Evolutionary conservation across 2,329 filamentous ascomycete species (phyloP).

Genomic region (Fonsecaea pedrosoi): DNA sequence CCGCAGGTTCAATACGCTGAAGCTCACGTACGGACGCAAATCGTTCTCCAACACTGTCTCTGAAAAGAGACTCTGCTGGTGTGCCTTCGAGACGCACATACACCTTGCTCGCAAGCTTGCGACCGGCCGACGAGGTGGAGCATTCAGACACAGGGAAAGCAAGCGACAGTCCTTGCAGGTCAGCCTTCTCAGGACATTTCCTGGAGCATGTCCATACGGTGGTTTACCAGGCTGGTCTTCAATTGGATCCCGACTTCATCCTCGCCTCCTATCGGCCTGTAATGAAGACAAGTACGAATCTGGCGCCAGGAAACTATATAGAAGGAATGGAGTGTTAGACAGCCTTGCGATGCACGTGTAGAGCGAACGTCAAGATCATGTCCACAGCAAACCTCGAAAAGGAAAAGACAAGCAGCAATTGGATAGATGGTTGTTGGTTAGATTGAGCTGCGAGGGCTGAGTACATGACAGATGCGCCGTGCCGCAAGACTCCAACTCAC

Average conservation of each 20-base stretch:
- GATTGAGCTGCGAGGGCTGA: no score
- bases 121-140: not conserved
- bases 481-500: no score
- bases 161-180: not conserved
- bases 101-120: not conserved
- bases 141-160: not conserved
- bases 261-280: not conserved
- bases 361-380: not conserved
- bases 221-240: not conserved
- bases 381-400: no score
- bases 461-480: no score
- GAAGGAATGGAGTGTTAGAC: not conserved
- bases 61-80: not conserved
- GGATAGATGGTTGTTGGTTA: no score
- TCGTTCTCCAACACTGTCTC: not conserved
- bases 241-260: not conserved
- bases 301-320: not conserved
- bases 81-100: not conserved
- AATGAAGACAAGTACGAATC: not conserved
- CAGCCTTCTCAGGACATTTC: not conserved
- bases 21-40: not conserved
- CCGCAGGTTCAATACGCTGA: not conserved
- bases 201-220: not conserved
- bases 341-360: not conserved
- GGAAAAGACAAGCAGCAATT: no score